Base-by-base conservation (phyloP, 495 filamentous ascomycete genomes). In the Trichoderma virens region DNA sequence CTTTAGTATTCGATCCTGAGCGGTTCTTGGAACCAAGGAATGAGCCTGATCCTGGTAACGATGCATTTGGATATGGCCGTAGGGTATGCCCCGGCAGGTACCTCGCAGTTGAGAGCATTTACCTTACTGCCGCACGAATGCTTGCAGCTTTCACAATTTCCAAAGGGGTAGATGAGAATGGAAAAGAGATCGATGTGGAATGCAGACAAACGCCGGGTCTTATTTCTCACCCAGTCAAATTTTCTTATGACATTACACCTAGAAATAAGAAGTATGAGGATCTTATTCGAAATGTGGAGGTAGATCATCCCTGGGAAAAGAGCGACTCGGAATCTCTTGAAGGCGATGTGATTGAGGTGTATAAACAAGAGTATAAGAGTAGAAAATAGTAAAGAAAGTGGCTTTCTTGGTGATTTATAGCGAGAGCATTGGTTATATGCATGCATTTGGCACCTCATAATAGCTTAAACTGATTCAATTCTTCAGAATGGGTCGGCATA, bases 31-130 rank as follows among this genome's bases (percentile, higher is more conserved):
- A 74, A 74, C 27, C 76, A 78, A 0, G 66, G 72, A 0, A 65
- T 75, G n/a, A 76, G 75, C 56, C 75, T 73, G 2, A 78, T 79
- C 5, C 77, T 76, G 6, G 70, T 74, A 27, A 71, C 70, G 59
- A 75, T 76, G 71, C 69, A 6, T 87, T 84, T 66, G 83, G 84
- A 1, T 82, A 79, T 67, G 81, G 82, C 32, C 73, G 82, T 1
- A 75, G 82, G 18, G 74, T 82, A 60, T 84, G 82, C 63, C 79
- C 81, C 3, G 82, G 81, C 0, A 78, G 78, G n/a, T 67, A 75
- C 20, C 68, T 83, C 4, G 82, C 82, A 1, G 77, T 83, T 34
- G 73, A 75, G 11, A 72, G 69, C 9, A 62, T 84, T 11, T 80
- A 76, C 66, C 67, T 82, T 27, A 73, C 70, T 18, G 71, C 83